Evolutionary conservation across 1,139 yeast species (phyloP), one percentile per base, ranked within the genome.

Genomic region (Debaryomyces nepalensis): DNA sequence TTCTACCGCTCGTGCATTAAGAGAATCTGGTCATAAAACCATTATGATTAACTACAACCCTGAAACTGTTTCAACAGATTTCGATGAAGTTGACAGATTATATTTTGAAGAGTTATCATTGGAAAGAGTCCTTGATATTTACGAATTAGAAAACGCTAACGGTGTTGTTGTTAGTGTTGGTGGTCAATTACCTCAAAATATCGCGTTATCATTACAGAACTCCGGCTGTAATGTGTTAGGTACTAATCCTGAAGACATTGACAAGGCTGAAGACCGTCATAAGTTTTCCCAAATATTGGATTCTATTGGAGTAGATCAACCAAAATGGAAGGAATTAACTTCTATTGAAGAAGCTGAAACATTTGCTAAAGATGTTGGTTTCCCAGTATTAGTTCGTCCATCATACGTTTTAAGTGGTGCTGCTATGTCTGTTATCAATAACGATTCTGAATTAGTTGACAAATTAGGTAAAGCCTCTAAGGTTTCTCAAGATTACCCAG

Each of bases 41-140:
- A 83, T 93, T 51, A 93, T 93, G 99, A 81, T 93, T 61, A 93
- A 93, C 73, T 93, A 93, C 71, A 93, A 93, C 73, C 99, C 99
- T 45, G 99, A 93, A 71, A 93, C 99, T 21, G 99, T 93, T 30
- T 90, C 97, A 8, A 93, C 99, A 48, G 99, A 93, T 72, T 93
- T 88, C 61, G 99, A 93, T 67, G 99, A 93, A 73, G 99, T 89
- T 49, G 99, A 93, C 71, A 80, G 97, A 70, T 80, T 93, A 57
- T 93, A 93, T 75, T 93, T 93, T 61, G 99, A 93, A 70, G 97
- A 90, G 65, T 78, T 93, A 48, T 86, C 95, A 42, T 86, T 87
- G 64, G 99, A 93, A 75, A 87, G 99, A 70, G 97, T 91, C 36
- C 79, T 93, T 84, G 99, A 93, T 71, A 93, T 93, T 56, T 93